Conservation (phyloP, 2,329 filamentous ascomycete genomes). For the Metarhizium robertsii region DNA sequence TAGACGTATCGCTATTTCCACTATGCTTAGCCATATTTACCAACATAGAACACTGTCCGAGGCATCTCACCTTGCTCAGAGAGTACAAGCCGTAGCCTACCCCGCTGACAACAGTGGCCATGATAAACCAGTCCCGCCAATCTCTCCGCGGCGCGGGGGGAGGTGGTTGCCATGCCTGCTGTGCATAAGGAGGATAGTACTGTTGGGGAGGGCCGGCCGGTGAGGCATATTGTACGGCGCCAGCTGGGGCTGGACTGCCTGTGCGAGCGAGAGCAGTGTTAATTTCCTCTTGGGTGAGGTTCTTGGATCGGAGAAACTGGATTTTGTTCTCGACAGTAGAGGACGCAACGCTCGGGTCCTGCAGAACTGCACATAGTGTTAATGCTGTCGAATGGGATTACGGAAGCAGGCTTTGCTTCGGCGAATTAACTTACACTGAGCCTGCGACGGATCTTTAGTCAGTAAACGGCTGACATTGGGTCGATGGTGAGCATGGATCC, state of each 20-base stretch:
- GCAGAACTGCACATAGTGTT: constrained; percentile 55
- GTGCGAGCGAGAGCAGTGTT: constrained; percentile 71
- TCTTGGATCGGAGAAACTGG: constrained; percentile 91
- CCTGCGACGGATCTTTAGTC: constrained; percentile 16
- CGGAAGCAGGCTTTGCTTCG: background rate
- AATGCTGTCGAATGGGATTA: background rate
- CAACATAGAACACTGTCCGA: background rate
- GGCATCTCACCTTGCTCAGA: constrained; percentile 63
- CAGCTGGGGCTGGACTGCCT: constrained; percentile 40
- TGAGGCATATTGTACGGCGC: constrained; percentile 34
- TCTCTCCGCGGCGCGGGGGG: constrained; percentile 66
- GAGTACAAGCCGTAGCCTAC: constrained; percentile 83
- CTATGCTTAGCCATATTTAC: background rate
- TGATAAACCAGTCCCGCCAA: constrained; percentile 99
- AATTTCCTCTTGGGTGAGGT: constrained; percentile 93
- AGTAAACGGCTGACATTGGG: background rate
- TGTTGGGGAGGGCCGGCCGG: constrained; percentile 32
- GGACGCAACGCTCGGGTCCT: constrained; percentile 82
- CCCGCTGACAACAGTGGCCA: constrained; percentile 89
- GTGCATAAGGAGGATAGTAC: constrained; percentile 39
- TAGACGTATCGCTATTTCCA: constrained; percentile 68
- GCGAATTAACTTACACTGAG: constrained; percentile 30
- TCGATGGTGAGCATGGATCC: background rate
- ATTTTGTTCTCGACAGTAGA: constrained; percentile 90
- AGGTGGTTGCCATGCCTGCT: constrained; percentile 48